These are phyloP conservation scores for Gentiana macrophylla DNA, from an alignment of 257 asterid species.

Conservation along the genomic window DNA sequence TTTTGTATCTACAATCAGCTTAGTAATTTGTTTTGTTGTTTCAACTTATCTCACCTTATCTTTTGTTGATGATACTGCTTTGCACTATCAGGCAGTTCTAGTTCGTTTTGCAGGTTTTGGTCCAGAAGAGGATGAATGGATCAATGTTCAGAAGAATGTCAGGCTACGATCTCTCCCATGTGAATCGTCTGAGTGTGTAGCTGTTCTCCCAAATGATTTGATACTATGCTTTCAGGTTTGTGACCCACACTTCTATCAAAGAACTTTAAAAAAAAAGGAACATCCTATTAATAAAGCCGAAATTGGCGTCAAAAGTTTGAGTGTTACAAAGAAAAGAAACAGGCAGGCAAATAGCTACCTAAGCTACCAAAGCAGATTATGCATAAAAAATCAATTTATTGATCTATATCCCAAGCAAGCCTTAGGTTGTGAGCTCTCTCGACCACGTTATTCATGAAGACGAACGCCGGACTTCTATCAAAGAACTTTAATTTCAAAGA, in stretches of 20 bases:
- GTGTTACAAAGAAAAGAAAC: too few relatives aligned
- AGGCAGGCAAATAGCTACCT: too few relatives aligned
- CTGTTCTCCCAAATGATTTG: conserved; percentile 73
- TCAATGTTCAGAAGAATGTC: conserved; percentile 62
- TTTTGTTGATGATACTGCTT: conserved; percentile 8
- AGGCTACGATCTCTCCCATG: conserved; percentile 96
- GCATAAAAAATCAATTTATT: too few relatives aligned
- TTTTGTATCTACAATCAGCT: background rate
- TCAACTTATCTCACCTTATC: background rate
- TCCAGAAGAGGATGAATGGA: conserved; percentile 96
- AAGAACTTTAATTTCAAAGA: background rate
- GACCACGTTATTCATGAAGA: too few relatives aligned
- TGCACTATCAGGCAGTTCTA: conserved; percentile 69
- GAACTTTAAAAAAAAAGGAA: background rate
- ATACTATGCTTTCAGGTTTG: conserved; percentile 94
- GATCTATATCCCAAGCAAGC: too few relatives aligned
- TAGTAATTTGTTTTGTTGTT: background rate
- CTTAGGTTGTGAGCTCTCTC: too few relatives aligned
- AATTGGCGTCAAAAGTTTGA: too few relatives aligned
- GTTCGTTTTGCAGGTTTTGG: conserved; percentile 98
- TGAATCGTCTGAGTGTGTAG: conserved; percentile 91
- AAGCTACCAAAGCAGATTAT: too few relatives aligned
- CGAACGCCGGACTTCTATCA: background rate
- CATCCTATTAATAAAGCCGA: background rate
- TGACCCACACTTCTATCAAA: conserved; percentile 4